Base-by-base conservation (phyloP, 768 basidiomycete genomes). In the Termitomyces sp. region DNA sequence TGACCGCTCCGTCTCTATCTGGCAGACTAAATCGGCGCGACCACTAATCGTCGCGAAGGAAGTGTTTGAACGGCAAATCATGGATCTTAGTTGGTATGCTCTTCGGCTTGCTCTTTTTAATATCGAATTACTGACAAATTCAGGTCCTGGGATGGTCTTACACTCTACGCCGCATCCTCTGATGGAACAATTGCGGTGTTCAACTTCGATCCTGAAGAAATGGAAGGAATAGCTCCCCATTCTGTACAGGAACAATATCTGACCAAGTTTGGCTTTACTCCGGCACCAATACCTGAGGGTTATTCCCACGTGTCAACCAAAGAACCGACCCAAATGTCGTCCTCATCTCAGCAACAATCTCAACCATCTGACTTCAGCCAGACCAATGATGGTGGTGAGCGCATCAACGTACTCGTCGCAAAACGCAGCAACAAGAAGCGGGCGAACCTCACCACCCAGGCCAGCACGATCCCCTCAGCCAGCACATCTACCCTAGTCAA, bases 121-220 rank as follows among this genome's bases (percentile, higher is more conserved):
- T 50, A 47, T 32, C 32, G 59, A 16, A 25, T 33, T 23, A 31
- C 20, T 41, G 10, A 46, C n/a, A 9, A 20, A 48, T 39, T 3
- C 59, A 97, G 94, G 94, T 94, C 94, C 9, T 84, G 82, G 69
- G 95, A 98, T 65, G 97, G 97, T 9, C 77, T 90, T 42, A 90
- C 90, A 2, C 79, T 99, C 0, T 98, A 96, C 62, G 94, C 94
- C 0, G 93, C 91, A 56, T 97, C 95, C 1, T 96, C 94, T 0
- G 97, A 99, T 66, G 97, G 97, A 2, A 94, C 94, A 0, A 84
- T 98, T 52, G 92, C 86, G 1, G 92, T 88, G 2, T 91, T 97
- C 71, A 78, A 81, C 60, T 98, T 98, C 63, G 86, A 89, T 39
- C 66, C 82, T 2, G 82, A 85, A 31, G 92, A 93, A 68, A 73